phyloP scores from a whole-genome alignment of 2,329 filamentous ascomycete species.

The Lecanicillium sp. region DNA sequence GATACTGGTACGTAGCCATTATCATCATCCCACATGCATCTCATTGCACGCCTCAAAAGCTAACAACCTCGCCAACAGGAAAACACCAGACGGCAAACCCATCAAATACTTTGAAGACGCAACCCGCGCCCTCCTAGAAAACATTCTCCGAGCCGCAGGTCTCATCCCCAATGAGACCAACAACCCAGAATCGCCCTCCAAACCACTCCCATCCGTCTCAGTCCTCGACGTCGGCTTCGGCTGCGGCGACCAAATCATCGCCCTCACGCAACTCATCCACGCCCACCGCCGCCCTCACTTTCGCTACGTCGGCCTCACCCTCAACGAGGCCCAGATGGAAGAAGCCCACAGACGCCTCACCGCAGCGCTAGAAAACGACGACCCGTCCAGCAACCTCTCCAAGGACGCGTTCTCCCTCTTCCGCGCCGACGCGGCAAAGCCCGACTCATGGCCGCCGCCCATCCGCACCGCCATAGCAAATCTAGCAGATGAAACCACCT shows the following conservation, averaged over 20 bases:
- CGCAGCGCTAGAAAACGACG: constrained; percentile 12
- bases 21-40: background rate
- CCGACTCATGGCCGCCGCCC: constrained; percentile 28
- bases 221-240: constrained; percentile 50
- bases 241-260: constrained; percentile 48
- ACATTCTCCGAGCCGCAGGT: constrained; percentile 35
- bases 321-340: constrained; percentile 36
- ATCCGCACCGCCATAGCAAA: constrained; percentile 18
- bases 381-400: background rate
- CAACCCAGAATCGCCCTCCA: constrained; percentile 5
- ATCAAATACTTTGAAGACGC: constrained; percentile 34
- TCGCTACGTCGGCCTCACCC: constrained; percentile 44
- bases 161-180: constrained; percentile 19
- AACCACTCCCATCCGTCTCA: constrained; percentile 15
- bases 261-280: constrained; percentile 26
- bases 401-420: constrained; percentile 29
- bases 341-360: constrained; percentile 23
- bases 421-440: constrained; percentile 39
- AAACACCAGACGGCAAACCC: constrained; percentile 17
- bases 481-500: constrained; percentile 14
- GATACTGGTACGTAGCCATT: constrained; percentile 41
- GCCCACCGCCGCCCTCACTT: constrained; percentile 18
- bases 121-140: constrained; percentile 37
- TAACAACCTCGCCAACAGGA: constrained; percentile 17
- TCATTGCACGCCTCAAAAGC: background rate